Evolutionary conservation across 2,329 filamentous ascomycete species (phyloP), one percentile per base, ranked within the genome.

Genomic region (Volutella citrinella): DNA sequence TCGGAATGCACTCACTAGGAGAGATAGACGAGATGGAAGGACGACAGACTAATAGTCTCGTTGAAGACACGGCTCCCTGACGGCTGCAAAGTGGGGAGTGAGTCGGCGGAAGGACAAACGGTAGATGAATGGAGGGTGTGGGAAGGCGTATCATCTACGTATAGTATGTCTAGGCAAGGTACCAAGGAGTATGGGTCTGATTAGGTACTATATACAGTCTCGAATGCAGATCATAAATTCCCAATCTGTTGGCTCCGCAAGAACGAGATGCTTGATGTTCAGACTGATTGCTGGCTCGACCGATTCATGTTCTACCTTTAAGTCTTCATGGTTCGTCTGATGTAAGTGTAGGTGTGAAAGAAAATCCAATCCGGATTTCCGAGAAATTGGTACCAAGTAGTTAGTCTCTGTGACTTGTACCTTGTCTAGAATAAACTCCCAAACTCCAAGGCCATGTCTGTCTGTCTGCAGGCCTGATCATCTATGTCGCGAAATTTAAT

Each of bases 211-310:
- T 42, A n/a, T n/a, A n/a, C n/a, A 49, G 48, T 47, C 40, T 49
- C 41, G 39, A 51, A 51, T 45, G 46, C 40, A 48, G 51, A 54
- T 49, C 40, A 45, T 28, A 23, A 49, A n/a, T n/a, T n/a, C n/a
- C n/a, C n/a, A n/a, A n/a, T n/a, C 18, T 29, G 11, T 13, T 16
- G 23, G 18, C 22, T 23, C n/a, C n/a, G n/a, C n/a, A n/a, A n/a
- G n/a, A n/a, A n/a, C n/a, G n/a, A n/a, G n/a, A n/a, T n/a, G n/a
- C n/a, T n/a, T n/a, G n/a, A n/a, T n/a, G n/a, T n/a, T n/a, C n/a
- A n/a, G n/a, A n/a, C n/a, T n/a, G n/a, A n/a, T n/a, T n/a, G n/a
- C n/a, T n/a, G n/a, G n/a, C n/a, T n/a, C n/a, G n/a, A n/a, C n/a
- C n/a, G n/a, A n/a, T n/a, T n/a, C n/a, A n/a, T n/a, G n/a, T n/a